Evolutionary conservation across 192 early-diverging fungal species (phyloP).

Genomic region (Backusella luteola): DNA sequence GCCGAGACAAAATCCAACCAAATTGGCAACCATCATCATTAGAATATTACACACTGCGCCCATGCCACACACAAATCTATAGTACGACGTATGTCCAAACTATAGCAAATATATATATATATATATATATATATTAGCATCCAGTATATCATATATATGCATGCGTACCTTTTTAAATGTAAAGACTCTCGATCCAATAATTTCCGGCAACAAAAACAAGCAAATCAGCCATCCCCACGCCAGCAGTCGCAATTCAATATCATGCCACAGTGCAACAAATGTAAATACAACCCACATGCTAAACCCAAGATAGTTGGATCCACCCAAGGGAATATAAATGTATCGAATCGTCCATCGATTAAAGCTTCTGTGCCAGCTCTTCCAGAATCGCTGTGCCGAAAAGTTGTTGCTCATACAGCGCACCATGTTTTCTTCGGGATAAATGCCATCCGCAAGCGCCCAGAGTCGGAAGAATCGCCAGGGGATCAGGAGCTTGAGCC

Average conservation of each 20-base stretch:
- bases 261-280: constrained; percentile 98
- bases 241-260: constrained; percentile 76
- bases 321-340: constrained; percentile 87
- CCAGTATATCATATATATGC: neutral
- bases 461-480: constrained; percentile 97
- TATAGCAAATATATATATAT: constrained; percentile 7
- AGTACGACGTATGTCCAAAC: constrained; percentile 55
- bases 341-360: constrained; percentile 79
- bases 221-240: constrained; percentile 91
- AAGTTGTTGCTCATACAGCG: constrained; percentile 96
- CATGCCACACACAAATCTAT: constrained; percentile 71
- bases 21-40: constrained; percentile 90
- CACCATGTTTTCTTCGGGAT: constrained; percentile 89
- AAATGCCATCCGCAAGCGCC: constrained; percentile 87
- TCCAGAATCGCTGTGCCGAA: constrained; percentile 89
- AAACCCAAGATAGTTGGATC: constrained; percentile 58
- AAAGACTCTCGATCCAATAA: constrained; percentile 57
- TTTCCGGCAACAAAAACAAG: constrained; percentile 83
- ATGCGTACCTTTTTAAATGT: constrained; percentile 43
- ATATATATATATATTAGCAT: neutral
- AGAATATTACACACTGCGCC: constrained; percentile 84
- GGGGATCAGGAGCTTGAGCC: constrained; percentile 92
- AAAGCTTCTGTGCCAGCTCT: constrained; percentile 91
- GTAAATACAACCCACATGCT: constrained; percentile 88
- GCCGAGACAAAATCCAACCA: constrained; percentile 91